phyloP scores from a whole-genome alignment of 352 stramenopile species.

The Plasmopara viticola region DNA sequence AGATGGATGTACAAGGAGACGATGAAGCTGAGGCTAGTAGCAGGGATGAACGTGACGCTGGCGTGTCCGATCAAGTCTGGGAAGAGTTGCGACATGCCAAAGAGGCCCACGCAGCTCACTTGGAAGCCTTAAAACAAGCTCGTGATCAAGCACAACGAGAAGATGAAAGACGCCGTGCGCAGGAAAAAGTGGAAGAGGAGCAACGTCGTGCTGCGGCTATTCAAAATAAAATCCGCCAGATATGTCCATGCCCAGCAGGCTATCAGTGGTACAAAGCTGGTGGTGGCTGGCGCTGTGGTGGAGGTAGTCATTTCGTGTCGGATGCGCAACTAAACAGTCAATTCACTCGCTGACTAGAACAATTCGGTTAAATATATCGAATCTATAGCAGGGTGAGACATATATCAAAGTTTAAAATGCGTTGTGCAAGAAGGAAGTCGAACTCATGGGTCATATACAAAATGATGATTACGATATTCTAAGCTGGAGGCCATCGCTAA shows the following conservation, averaged over 20 bases:
- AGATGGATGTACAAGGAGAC: constrained; percentile 16
- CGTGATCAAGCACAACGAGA: constrained; percentile 16
- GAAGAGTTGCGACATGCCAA: constrained; percentile 61
- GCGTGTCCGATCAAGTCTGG: constrained; percentile 61
- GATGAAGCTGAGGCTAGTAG: constrained; percentile 8
- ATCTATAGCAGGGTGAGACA: no score
- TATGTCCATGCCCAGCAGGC: constrained; percentile 59
- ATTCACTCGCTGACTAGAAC: constrained; percentile 35
- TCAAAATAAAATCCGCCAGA: constrained; percentile 54
- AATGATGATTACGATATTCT: no score
- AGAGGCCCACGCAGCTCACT: constrained; percentile 31
- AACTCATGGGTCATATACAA: no score
- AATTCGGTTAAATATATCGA: no score
- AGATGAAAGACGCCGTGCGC: constrained; percentile 10
- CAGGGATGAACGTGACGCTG: constrained; percentile 32
- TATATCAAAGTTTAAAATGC: no score
- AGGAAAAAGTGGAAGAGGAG: constrained; percentile 36
- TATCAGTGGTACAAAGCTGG: constrained; percentile 59
- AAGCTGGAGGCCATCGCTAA: no score
- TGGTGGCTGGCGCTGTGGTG: constrained; percentile 71
- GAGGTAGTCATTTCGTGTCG: constrained; percentile 68
- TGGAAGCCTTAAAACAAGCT: constrained; percentile 17
- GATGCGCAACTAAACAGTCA: constrained; percentile 51
- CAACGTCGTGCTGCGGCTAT: constrained; percentile 27
- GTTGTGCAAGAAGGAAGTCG: no score